Base-by-base conservation (phyloP, 441 rosid genomes). In the Populus trichocarpa region DNA sequence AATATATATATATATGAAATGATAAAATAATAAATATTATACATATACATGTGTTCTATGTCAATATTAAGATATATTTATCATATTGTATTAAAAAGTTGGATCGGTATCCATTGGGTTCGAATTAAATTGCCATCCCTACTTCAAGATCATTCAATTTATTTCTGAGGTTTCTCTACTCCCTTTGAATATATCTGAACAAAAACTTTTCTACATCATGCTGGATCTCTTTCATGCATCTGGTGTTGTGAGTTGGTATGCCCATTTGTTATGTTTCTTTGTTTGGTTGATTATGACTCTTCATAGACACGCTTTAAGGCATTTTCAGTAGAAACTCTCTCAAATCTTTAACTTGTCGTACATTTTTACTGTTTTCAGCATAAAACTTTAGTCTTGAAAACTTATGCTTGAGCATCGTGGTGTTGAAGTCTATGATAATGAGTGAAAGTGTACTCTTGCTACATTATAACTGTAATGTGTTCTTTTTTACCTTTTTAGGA, bases 401-500 rank as follows among this genome's bases (percentile, higher is more conserved):
- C 38, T 25, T 64, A 78, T 9, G 16, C 23, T 32, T 3, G 53
- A 74, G 26, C 59, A 72, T 75, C 36, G 46, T 40, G 26, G 14
- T 32, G 1, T 63, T 35, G 28, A 72, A 75, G 26, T 67, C 46
- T 75, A 10, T 69, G 30, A 8, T 70, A 23, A 14, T 35, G 25
- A 53, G 13, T 66, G 66, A 36, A 28, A 40, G 53, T 63, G 73
- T 35, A 42, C 73, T 72, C 70, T 66, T 59, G 32, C 22, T 73
- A 53, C 73, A 75, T 69, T 76, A 35, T 16, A 9, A 61, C 50
- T 73, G 18, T 69, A 53, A 20, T 75, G 3, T 22, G n/a, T 72
- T 50, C 78, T 81, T 57, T 16, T 50, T 5, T 50, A 6, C 2
- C 20, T 50, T 50, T 50, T 16, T 74, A 93, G 98, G 98, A 96